A percentile compares a stretch with the other conserved stretches of the same genome.
phyloP scores from a whole-genome alignment of 768 basidiomycete species.

The Tylopilus plumbeoviolaceoides region DNA sequence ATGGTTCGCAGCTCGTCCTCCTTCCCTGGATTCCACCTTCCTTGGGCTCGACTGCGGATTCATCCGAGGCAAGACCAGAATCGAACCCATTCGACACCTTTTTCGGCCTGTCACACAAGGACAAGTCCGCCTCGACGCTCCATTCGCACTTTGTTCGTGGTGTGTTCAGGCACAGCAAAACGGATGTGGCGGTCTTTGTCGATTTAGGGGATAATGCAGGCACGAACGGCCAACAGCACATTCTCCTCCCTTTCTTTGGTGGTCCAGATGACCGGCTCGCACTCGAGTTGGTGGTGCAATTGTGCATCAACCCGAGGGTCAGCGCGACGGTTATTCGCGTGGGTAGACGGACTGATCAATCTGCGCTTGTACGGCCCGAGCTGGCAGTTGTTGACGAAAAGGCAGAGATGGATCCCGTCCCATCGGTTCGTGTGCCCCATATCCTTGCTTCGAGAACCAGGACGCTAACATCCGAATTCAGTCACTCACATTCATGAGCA shows the following conservation, averaged over 20 bases:
- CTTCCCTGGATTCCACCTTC: conserved; percentile 74
- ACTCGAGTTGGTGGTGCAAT: conserved; percentile 74
- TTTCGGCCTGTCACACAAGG: conserved; percentile 52
- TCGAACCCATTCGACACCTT: conserved; percentile 75
- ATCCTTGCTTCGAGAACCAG: not conserved
- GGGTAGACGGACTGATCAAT: conserved; percentile 26
- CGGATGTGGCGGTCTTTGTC: conserved; percentile 83
- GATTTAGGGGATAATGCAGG: conserved; percentile 51
- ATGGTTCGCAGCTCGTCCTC: conserved; percentile 69
- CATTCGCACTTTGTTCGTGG: conserved; percentile 85
- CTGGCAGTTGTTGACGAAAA: conserved; percentile 57
- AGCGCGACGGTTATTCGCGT: conserved; percentile 74
- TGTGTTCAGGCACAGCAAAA: conserved; percentile 67
- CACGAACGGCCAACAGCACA: conserved; percentile 42
- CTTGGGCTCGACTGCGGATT: conserved; percentile 22
- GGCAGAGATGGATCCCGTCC: conserved; percentile 30
- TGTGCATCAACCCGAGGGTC: conserved; percentile 58
- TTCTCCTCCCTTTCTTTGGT: conserved; percentile 90
- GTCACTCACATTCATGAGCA: conserved; percentile 57
- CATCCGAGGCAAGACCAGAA: conserved; percentile 27
- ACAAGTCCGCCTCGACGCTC: conserved; percentile 50
- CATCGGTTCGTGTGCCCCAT: conserved; percentile 6
- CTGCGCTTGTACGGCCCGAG: conserved; percentile 53
- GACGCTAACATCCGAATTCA: conserved; percentile 18
- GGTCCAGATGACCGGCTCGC: conserved; percentile 92